Evolutionary conservation across 306 rosid species (phyloP), one percentile per base, ranked within the genome.

Genomic region (Cucumis cinereus): DNA sequence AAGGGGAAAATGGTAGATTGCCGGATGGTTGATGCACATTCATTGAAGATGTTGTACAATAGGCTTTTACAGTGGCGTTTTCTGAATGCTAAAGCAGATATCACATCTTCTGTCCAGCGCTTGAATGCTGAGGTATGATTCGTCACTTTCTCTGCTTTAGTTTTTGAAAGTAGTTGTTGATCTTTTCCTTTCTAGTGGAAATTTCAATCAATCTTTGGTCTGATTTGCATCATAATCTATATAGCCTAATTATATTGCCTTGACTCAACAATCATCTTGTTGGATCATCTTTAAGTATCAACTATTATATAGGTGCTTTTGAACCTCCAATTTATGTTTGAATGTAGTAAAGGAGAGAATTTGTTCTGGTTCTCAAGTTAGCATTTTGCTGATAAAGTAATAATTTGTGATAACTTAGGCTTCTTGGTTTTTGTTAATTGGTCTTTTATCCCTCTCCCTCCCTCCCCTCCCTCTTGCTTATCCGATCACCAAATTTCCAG

Each of bases 1-100:
- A 86, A 88, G 77, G 95, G 91, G 24, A 95, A 86, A 85, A 78
- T 83, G 14, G 96, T 92, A 84, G 98, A 86, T 83, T 84, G 75
- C 52, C 81, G 88, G 63, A 74, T 89, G 13, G 82, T 52, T 19
- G 95, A 90, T 58, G 97, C 92, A 10, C 93, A 90, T 86, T 79
- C 72, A 33, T 77, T 92, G 84, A 95, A 96, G 87, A 89, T 92
- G 22, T 68, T 88, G 30, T 84, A 92, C 84, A 92, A 95, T 79
- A 85, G 97, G 83, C 84, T 84, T 53, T 67, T 95, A 82, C 99
- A 95, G 81, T 92, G 97, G 97, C 90, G 97, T 56, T 90, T 92
- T 26, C 88, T 84, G 20, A 92, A 95, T 77, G 97, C 97, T 54
- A 90, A 89, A 78, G 89, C 89, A 62, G 88, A 85, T 81, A 76